Conservation (phyloP, 1,284 basidiomycete genomes). For the Agroathelia rolfsii region DNA sequence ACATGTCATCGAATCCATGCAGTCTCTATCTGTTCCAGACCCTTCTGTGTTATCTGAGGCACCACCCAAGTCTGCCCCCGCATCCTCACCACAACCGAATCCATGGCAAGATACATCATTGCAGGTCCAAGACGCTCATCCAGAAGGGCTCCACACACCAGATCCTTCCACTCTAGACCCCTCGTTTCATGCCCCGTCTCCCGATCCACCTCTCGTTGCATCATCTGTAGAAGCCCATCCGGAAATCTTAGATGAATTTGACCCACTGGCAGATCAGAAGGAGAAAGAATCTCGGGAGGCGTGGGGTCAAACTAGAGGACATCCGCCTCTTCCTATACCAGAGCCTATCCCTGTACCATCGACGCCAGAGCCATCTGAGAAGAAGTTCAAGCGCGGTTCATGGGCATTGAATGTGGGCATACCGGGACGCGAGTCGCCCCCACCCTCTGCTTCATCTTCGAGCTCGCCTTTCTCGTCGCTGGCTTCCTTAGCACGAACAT, state of each 20-base stretch:
- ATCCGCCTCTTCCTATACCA: conserved; percentile 43
- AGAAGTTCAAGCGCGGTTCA: too few relatives aligned
- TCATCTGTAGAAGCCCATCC: conserved; percentile 6
- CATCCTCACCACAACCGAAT: too few relatives aligned
- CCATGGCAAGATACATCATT: too few relatives aligned
- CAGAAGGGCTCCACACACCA: conserved; percentile 23
- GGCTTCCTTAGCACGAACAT: conserved; percentile 51
- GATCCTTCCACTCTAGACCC: conserved; percentile 31
- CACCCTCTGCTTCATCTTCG: conserved; percentile 20
- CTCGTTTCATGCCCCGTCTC: too few relatives aligned
- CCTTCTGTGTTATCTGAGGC: too few relatives aligned
- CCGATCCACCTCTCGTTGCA: conserved; percentile 7
- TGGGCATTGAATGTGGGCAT: too few relatives aligned
- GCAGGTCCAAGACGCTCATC: too few relatives aligned
- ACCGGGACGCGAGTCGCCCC: too few relatives aligned
- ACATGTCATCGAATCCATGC: too few relatives aligned
- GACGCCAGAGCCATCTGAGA: conserved; percentile 17
- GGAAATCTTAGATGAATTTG: conserved; percentile 53
- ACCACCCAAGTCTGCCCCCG: too few relatives aligned
- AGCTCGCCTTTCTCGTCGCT: conserved; percentile 46
- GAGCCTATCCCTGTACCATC: too few relatives aligned
- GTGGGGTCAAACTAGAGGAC: conserved; percentile 47
- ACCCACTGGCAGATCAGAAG: conserved; percentile 48
- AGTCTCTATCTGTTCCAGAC: too few relatives aligned
- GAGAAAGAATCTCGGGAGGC: conserved; percentile 49